phyloP scores from a whole-genome alignment of 1,139 yeast species.

The Lodderomyces beijingensis region DNA sequence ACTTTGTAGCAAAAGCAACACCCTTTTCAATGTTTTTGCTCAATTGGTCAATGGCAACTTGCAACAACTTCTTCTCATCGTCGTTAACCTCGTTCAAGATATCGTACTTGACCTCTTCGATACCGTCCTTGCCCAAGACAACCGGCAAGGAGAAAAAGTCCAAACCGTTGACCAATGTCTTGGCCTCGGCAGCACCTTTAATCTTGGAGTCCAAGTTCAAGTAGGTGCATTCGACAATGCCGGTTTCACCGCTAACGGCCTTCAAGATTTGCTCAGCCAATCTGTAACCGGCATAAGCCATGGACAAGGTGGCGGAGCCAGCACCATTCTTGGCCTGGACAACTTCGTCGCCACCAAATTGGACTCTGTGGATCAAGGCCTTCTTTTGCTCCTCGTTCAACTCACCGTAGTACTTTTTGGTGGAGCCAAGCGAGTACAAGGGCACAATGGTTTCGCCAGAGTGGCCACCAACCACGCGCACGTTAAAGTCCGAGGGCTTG shows the following conservation, averaged over 20 bases:
- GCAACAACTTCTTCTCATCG: slow-evolving; percentile 72
- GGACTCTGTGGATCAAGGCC: slow-evolving; percentile 85
- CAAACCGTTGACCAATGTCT: slow-evolving; percentile 67
- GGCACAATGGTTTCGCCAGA: slow-evolving; percentile 98
- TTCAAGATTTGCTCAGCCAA: slow-evolving; percentile 85
- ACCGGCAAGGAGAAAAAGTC: slow-evolving; percentile 94
- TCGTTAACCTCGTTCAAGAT: slow-evolving; percentile 50
- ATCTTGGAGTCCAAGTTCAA: slow-evolving; percentile 44
- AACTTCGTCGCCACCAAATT: slow-evolving; percentile 98
- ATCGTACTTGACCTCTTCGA: slow-evolving; percentile 54
- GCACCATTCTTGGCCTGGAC: slow-evolving; percentile 99
- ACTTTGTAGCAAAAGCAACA: slow-evolving; percentile 44
- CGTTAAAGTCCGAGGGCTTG: slow-evolving; percentile 69
- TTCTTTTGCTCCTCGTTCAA: slow-evolving; percentile 55
- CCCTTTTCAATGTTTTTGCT: slow-evolving; percentile 66
- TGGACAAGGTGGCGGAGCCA: slow-evolving; percentile 96
- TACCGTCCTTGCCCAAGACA: slow-evolving; percentile 85
- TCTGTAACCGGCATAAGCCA: slow-evolving; percentile 98
- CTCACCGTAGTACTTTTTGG: slow-evolving; percentile 43
- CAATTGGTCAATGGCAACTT: slow-evolving; percentile 81
- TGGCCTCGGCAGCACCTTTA: slow-evolving; percentile 74
- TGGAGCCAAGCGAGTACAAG: slow-evolving; percentile 58
- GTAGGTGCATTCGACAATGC: slow-evolving; percentile 74
- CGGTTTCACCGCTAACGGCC: slow-evolving; percentile 67
- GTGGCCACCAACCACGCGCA: slow-evolving; percentile 94